Percentiles rank a stretch among this genome's conserved stretches.
Evolutionary conservation across 371 early-diverging fungal species (phyloP).

Genomic region (Entomophthora muscae): DNA sequence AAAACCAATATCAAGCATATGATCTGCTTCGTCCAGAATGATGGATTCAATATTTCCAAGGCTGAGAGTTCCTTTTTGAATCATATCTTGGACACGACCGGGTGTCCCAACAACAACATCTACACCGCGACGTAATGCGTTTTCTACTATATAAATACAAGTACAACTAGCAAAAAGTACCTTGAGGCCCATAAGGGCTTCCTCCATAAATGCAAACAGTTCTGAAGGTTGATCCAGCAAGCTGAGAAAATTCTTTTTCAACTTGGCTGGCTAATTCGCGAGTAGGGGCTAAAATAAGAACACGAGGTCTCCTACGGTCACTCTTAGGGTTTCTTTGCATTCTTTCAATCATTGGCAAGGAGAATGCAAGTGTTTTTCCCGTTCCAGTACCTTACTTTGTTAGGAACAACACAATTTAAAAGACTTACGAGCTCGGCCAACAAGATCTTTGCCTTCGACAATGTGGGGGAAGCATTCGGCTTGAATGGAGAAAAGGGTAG

Average conservation of each 20-base stretch:
- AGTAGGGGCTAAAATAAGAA: constrained; percentile 83
- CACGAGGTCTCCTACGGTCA: constrained; percentile 62
- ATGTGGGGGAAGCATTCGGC: constrained; percentile 69
- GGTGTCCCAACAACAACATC: constrained; percentile 97
- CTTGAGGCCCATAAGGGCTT: constrained; percentile 61
- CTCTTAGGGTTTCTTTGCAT: constrained; percentile 13
- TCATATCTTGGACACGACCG: constrained; percentile 89
- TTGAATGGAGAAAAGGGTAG: constrained; percentile 81
- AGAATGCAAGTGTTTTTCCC: constrained; percentile 84
- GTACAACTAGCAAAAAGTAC: too few relatives aligned
- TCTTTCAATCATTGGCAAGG: constrained; percentile 70
- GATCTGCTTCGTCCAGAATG: constrained; percentile 93
- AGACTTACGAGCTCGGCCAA: constrained; percentile 67
- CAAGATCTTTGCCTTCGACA: constrained; percentile 71
- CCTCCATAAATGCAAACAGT: constrained; percentile 44
- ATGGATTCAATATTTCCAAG: constrained; percentile 52
- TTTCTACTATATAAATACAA: constrained; percentile 13
- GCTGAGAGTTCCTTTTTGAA: constrained; percentile 67
- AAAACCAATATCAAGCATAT: constrained; percentile 93
- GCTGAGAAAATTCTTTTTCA: constrained; percentile 42
- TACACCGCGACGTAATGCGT: constrained; percentile 65
- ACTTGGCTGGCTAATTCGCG: constrained; percentile 94
- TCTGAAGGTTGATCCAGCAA: constrained; percentile 34
- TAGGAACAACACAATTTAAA: not conserved
- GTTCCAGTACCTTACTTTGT: constrained; percentile 55